Conservation (phyloP, 148 eudicot genomes). For the Rhododendron molle region DNA sequence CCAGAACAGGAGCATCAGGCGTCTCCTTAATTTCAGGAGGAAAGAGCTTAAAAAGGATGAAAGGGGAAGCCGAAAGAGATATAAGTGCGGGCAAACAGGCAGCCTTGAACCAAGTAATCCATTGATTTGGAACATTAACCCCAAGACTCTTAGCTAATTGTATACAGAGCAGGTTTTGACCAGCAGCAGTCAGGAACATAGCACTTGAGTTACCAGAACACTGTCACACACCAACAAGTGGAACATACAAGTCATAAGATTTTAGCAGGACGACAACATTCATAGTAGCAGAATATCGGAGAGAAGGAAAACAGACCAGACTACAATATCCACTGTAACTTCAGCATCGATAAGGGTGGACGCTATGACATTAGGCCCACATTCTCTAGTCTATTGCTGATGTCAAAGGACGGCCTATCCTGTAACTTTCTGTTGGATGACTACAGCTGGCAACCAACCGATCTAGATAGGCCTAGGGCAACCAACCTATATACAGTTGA, state of each 20-base stretch:
- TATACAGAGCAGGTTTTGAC: slow-evolving; percentile 86
- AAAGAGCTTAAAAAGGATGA: slow-evolving; percentile 62
- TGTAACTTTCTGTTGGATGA: background rate
- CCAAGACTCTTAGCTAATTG: slow-evolving; percentile 90
- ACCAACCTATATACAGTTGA: too few relatives aligned
- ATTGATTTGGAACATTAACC: slow-evolving; percentile 57
- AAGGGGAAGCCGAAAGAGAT: slow-evolving; percentile 62
- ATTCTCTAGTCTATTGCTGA: background rate
- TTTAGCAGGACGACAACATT: background rate
- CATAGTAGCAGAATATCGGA: background rate
- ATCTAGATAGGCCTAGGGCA: background rate
- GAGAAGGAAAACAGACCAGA: background rate
- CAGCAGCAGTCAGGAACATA: slow-evolving; percentile 98
- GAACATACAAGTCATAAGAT: background rate
- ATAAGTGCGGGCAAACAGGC: slow-evolving; percentile 74
- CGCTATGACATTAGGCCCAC: background rate
- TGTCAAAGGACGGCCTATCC: background rate
- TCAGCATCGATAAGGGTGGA: background rate
- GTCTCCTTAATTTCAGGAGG: slow-evolving; percentile 88
- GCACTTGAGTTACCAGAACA: slow-evolving; percentile 91
- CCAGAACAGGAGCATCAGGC: slow-evolving; percentile 91
- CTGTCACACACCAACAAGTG: slow-evolving; percentile 49
- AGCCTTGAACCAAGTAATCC: slow-evolving; percentile 83
- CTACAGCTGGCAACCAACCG: background rate
- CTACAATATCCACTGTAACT: background rate